Base-by-base conservation (phyloP, 768 basidiomycete genomes). In the Russula virescens region DNA sequence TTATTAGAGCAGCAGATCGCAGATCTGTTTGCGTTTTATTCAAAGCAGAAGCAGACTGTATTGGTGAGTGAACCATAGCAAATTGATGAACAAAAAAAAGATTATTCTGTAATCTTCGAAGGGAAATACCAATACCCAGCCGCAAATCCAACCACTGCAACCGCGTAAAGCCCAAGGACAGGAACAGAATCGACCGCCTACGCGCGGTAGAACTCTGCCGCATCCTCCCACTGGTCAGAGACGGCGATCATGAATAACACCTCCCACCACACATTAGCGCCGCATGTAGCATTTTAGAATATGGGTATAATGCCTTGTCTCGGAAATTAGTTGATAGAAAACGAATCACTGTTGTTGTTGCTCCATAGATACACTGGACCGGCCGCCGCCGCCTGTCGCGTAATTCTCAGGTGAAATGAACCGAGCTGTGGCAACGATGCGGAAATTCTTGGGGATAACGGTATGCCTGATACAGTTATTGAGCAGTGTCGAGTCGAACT, bases 391-490 rank as follows among this genome's bases (percentile, higher is more conserved):
- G 38, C 38, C 38, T 38, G 35, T 50, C 38, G 25, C 26, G 25
- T 67, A 62, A 47, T 71, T 68, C 6, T 68, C 68, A 57, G 73
- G 69, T 61, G 75, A 75, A 68, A 91, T 91, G 61, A 73, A 79
- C 47, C 89, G 82, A 45, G 89, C 89, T 14, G 89, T 91, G 3
- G 89, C 89, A 31, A 88, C 89, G 65, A 91, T 88, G 3, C 89
- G 81, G 71, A 91, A 88, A 69, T 87, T 85, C 58, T 79, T 78
- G 13, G 89, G 89, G 61, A 87, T 72, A 5, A 91, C 89, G 7
- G 86, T 86, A 64, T 91, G 89, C 69, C 88, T 91, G 43, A 63
- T 63, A 23, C n/a, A 10, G 58, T 14, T 34, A 61, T 60, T 58
- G 63, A 62, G 55, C 9, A 60, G n/a, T 9, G 35, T 61, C 9